phyloP scores from a whole-genome alignment of 1,284 basidiomycete genomes.

The Naganishia liquefaciens region DNA sequence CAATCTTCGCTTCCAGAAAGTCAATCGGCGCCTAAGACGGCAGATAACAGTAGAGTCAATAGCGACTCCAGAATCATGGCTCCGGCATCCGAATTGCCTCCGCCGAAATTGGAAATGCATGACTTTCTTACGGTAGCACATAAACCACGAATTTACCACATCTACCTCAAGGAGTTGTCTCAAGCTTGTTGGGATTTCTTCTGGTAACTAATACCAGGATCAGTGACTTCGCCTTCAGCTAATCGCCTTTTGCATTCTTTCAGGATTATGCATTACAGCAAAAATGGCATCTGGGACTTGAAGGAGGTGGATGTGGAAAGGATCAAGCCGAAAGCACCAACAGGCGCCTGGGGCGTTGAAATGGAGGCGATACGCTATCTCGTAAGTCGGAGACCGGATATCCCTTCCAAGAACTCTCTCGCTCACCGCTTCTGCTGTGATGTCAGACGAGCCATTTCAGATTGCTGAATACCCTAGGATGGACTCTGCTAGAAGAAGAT shows the following conservation, averaged over 20 bases:
- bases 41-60: background rate
- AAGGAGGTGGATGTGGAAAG: constrained; percentile 75
- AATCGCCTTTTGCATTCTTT: constrained; percentile 2
- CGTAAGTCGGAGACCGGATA: constrained; percentile 58
- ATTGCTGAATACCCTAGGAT: constrained; percentile 74
- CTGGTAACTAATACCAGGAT: constrained; percentile 57
- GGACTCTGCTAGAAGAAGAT: constrained; percentile 64
- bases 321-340: constrained; percentile 88
- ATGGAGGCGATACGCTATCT: constrained; percentile 96
- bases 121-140: constrained; percentile 86
- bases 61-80: constrained; percentile 25
- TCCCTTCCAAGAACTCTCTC: background rate
- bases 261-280: constrained; percentile 91
- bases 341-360: constrained; percentile 97
- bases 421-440: background rate
- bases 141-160: constrained; percentile 81
- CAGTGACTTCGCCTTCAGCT: background rate
- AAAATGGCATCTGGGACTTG: constrained; percentile 85
- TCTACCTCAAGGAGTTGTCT: constrained; percentile 82
- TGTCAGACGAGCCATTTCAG: constrained; percentile 79
- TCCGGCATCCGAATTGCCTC: constrained; percentile 35
- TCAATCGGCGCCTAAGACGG: background rate
- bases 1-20: background rate
- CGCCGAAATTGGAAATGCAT: constrained; percentile 56
- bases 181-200: constrained; percentile 94